Conservation (phyloP, 2,329 filamentous ascomycete genomes). For the Ustulina deusta region DNA sequence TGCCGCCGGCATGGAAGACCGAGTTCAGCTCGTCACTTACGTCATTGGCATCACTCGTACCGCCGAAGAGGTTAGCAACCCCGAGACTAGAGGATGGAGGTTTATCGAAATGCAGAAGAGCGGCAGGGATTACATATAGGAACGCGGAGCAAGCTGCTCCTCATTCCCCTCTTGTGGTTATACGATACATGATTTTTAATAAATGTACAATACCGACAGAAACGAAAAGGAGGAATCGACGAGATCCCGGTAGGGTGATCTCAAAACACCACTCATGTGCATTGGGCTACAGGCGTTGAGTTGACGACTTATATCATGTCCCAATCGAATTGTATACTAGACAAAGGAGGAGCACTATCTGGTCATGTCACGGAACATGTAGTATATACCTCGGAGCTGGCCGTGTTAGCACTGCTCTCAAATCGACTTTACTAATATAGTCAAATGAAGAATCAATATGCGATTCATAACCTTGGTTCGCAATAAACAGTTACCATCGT, state of each 20-base stretch:
- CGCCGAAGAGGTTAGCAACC: slow-evolving; percentile 95
- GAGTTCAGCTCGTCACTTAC: slow-evolving; percentile 97
- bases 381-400: slow-evolving; percentile 30
- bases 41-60: slow-evolving; percentile 95
- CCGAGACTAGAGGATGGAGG: slow-evolving; percentile 95
- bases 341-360: slow-evolving; percentile 45
- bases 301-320: slow-evolving; percentile 39
- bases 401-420: slow-evolving; percentile 14
- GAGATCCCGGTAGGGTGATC: slow-evolving; percentile 36
- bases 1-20: slow-evolving; percentile 97
- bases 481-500: background rate
- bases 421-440: slow-evolving; percentile 25
- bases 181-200: slow-evolving; percentile 47
- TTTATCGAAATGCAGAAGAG: slow-evolving; percentile 99
- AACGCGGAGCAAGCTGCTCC: slow-evolving; percentile 6
- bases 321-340: slow-evolving; percentile 47
- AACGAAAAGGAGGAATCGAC: slow-evolving; percentile 38
- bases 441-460: slow-evolving; percentile 5
- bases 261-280: slow-evolving; percentile 50
- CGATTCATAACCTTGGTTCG: slow-evolving; percentile 1
- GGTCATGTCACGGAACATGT: slow-evolving; percentile 35
- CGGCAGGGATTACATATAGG: slow-evolving; percentile 82
- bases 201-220: slow-evolving; percentile 47
- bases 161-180: slow-evolving; percentile 33
- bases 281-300: slow-evolving; percentile 45